These are phyloP conservation scores for Fraxinus greggii DNA, from an alignment of 305 asterid genomes.

Conservation along the genomic window DNA sequence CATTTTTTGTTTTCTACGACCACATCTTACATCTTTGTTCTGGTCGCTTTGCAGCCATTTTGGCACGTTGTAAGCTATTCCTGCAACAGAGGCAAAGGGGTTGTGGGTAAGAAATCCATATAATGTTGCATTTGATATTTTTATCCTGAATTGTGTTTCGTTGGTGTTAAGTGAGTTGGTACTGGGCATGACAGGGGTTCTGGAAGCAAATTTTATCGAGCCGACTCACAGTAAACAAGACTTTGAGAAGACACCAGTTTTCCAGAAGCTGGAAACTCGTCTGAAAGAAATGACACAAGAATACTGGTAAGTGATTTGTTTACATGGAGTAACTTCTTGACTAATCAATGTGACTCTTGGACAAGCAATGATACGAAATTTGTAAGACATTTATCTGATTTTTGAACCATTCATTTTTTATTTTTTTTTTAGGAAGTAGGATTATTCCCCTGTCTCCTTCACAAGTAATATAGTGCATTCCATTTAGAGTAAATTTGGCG, in stretches of 20 bases:
- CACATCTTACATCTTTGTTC: conserved; percentile 17
- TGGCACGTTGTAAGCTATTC: conserved; percentile 71
- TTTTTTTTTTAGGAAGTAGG: not conserved
- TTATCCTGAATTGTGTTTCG: conserved; percentile 20
- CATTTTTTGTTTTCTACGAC: conserved; percentile 14
- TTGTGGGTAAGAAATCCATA: conserved; percentile 72
- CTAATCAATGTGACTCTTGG: conserved; percentile 5
- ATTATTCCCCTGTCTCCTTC: not conserved
- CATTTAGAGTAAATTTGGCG: conserved; percentile 4
- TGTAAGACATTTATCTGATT: not conserved
- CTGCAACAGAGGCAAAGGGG: conserved; percentile 80
- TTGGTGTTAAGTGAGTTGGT: conserved; percentile 17
- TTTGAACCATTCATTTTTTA: not conserved
- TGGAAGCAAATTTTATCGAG: conserved; percentile 64
- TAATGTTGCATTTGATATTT: conserved; percentile 19
- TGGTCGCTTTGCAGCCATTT: conserved; percentile 68
- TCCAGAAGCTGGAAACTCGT: conserved; percentile 65
- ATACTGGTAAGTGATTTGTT: conserved; percentile 52
- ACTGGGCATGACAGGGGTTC: conserved; percentile 41
- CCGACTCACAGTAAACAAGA: conserved; percentile 74
- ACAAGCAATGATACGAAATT: conserved; percentile 1
- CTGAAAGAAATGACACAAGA: conserved; percentile 58
- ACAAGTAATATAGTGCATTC: not conserved
- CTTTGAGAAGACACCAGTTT: conserved; percentile 62
- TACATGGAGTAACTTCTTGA: conserved; percentile 11